Evolutionary conservation across 164 flowering plant genomes (phyloP), one percentile per base, ranked within the genome.

Genomic region (Stephania yunnanensis): DNA sequence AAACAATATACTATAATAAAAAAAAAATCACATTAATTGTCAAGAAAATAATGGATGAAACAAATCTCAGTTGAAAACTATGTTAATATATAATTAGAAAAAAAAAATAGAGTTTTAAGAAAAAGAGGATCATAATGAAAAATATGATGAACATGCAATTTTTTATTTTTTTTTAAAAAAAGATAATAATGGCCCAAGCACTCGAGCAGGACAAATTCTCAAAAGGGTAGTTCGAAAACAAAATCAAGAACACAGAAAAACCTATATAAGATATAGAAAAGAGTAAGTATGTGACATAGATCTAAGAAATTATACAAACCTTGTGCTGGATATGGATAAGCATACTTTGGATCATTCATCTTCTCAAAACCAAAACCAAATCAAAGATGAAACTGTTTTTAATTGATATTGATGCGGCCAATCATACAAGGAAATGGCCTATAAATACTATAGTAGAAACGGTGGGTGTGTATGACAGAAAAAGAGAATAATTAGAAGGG

Each of bases 261-360:
- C 9, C 36, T 2, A 55, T 17, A 10, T 50, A 11, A 15, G 8
- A 31, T 3, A 36, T 31, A 68, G 5, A 7, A 19, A 74, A 71
- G 7, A 8, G 12, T 25, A 65, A 20, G 9, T 29, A 68, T 25
- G 66, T 1, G 68, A 53, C n/a, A 12, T 20, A 64, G 17, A 36
- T n/a, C 13, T 55, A 65, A 70, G 50, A 58, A 19, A 46, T 46
- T 45, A 10, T 12, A n/a, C 6, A 31, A 25, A 79, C 84, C 84
- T 81, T 77, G 86, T 72, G 83, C 71, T 45, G 85, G 85, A 42
- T 84, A 86, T 4, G 86, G 85, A 64, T 86, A 80, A 31, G 76
- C 84, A 69, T 84, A 86, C 72, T 84, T 84, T 52, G 86, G 82
- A 2, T 82, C 86, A 10, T 9, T 85, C 85, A 83, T 85, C 52